Percentiles rank a stretch among this genome's conserved stretches.
Evolutionary conservation across 148 eudicot genomes (phyloP).

Genomic region (Suaeda aralocaspica): DNA sequence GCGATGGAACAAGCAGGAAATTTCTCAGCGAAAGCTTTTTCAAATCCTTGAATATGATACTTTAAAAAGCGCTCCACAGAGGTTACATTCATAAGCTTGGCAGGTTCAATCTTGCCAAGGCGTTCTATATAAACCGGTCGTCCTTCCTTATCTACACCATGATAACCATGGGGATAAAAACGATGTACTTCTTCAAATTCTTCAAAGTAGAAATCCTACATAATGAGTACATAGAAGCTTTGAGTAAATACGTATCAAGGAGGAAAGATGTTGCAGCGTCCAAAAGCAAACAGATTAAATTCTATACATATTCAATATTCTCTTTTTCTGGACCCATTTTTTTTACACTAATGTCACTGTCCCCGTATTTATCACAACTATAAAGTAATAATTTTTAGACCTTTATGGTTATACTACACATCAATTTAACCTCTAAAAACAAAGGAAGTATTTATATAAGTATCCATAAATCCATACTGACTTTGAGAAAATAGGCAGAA

Average conservation of each 20-base stretch:
- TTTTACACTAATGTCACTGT: background rate
- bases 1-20: constrained; percentile 96
- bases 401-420: background rate
- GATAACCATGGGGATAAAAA: constrained; percentile 93
- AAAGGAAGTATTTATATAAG: background rate
- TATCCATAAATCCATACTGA: background rate
- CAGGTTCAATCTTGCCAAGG: constrained; percentile 78
- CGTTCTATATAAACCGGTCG: constrained; percentile 89
- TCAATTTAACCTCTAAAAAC: background rate
- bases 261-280: background rate
- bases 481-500: background rate
- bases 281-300: constrained; percentile 4
- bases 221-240: constrained; percentile 8
- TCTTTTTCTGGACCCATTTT: too few relatives aligned
- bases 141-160: constrained; percentile 90
- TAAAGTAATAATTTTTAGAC: background rate
- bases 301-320: background rate
- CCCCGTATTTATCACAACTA: background rate
- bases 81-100: constrained; percentile 83
- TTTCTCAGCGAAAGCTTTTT: constrained; percentile 75
- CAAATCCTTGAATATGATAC: constrained; percentile 91
- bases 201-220: constrained; percentile 71
- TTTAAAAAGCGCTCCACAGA: constrained; percentile 76
- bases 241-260: constrained; percentile 1
- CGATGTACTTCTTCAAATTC: constrained; percentile 68